Base-by-base conservation (phyloP, 495 filamentous ascomycete genomes). In the Schizothecium vesticola region DNA sequence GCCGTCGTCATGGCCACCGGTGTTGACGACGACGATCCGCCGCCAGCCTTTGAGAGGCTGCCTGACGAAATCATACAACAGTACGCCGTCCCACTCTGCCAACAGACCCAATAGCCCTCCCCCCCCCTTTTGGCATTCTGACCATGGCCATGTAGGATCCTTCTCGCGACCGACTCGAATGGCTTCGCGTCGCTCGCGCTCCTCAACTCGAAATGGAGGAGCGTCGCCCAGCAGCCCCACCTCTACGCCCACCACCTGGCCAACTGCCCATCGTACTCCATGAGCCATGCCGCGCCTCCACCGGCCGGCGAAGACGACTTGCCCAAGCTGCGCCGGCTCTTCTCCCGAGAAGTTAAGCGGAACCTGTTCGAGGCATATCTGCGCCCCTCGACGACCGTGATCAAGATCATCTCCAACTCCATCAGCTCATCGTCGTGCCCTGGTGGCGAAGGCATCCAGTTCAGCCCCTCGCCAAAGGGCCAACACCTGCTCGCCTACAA, bases 391-490 rank as follows among this genome's bases (percentile, higher is more conserved):
- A 81, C 85, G 64, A 93, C 90, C 21, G 76, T 91, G 51, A 84
- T 95, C 69, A 92, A 88, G 66, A 78, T 96, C 26, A 88, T 94
- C n/a, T 94, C 91, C 19, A 90, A 88, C 33, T 92, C 91, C 21
- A 91, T 92, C 75, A 92, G 90, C 68, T 94, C 91, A 0, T 91
- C 92, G 13, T 91, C 90, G 10, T 90, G 90, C 66, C 92, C 92
- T 0, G 90, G 91, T 7, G 92, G 92, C 23, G 92, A 96, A 76
- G 91, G 91, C 58, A 91, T 96, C 78, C 90, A 92, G 63, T 96
- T 95, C 72, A 85, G 86, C 66, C 88, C 92, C 66, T 94, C 92
- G 19, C 87, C 90, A 9, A 87, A 85, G 69, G 91, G 91, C 12
- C 87, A 88, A 65, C 86, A 88, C 75, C 77, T 94, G 13, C 82